Evolutionary conservation across 2,329 filamentous ascomycete species (phyloP), one percentile per base, ranked within the genome.

Genomic region (Aschersonia sp.): DNA sequence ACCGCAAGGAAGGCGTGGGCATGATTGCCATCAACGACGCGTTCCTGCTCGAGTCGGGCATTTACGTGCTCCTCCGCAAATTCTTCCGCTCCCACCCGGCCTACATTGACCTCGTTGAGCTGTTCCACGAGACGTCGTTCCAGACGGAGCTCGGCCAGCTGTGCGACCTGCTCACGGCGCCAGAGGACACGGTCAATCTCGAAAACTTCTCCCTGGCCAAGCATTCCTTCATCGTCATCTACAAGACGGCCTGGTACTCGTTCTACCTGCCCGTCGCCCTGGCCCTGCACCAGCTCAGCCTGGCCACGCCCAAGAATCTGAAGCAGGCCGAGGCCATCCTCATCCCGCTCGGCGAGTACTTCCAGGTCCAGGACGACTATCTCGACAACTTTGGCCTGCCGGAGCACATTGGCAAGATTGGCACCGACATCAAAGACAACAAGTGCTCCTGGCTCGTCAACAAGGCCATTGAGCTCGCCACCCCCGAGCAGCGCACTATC

Each of bases 391-490:
- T 92, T 62, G 92, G 90, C 58, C 82, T 90, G 57, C 88, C 92
- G 40, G 80, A 87, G 59, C 79, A 88, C 60, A 92, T 98, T 63
- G 92, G 92, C 67, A 98, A 98, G 79, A 95, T 97, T 55, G 92
- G 92, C 55, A 98, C 92, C 51, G 92, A 98, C 62, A 98, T 98
- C 66, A 83, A 89, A 75, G 92, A 98, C 72, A 98, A 98, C 79
- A 98, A 98, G 77, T 98, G 92, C 76, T 94, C 87, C 41, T 98
- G 92, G 92, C 73, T 98, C 50, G 78, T 98, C 67, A 98, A 98
- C 76, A 83, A 95, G 69, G 92, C 92, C 44, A 74, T 98, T 50
- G 76, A 81, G 64, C 76, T 83, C 52, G 84, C 79, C 54, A 89
- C 77, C 2, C 81, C 87, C 1, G 87, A 90, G 64, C 92, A 98